Evolutionary conservation across 306 rosid genomes (phyloP).

Genomic region (Cercis canadensis): DNA sequence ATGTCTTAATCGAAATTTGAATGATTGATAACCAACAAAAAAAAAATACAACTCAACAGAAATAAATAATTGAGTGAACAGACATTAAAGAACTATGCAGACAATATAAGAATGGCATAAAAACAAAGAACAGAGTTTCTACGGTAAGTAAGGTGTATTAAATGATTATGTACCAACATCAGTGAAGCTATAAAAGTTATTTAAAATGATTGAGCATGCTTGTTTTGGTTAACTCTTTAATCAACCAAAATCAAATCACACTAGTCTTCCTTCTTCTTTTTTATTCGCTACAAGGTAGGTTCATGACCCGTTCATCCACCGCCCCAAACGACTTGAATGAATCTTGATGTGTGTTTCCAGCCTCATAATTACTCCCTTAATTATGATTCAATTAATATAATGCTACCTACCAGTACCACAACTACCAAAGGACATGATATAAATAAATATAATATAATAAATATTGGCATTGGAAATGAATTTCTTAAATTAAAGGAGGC

Average conservation of each 20-base stretch:
- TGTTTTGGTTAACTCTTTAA: neutral
- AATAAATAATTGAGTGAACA: neutral
- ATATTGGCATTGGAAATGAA: no score
- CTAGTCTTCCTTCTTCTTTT: neutral
- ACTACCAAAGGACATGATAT: no score
- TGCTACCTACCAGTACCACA: no score
- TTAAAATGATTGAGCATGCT: neutral
- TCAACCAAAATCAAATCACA: neutral
- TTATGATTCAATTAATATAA: no score
- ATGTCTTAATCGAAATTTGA: neutral
- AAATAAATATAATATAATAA: no score
- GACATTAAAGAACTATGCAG: neutral
- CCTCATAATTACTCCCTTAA: no score
- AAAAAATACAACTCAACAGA: neutral
- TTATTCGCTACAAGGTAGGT: slow-evolving; percentile 7
- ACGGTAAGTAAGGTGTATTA: neutral
- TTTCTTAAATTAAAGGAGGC: slow-evolving; percentile 10
- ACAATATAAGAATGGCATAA: neutral
- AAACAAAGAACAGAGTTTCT: neutral
- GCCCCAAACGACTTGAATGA: no score
- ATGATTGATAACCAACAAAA: neutral
- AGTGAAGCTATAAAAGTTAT: slow-evolving; percentile 1
- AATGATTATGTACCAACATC: neutral
- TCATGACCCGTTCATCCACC: no score
- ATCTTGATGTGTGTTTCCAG: no score